These are phyloP conservation scores for Funneliformis caledonium DNA, from an alignment of 371 early-diverging fungal genomes.

Conservation along the genomic window DNA sequence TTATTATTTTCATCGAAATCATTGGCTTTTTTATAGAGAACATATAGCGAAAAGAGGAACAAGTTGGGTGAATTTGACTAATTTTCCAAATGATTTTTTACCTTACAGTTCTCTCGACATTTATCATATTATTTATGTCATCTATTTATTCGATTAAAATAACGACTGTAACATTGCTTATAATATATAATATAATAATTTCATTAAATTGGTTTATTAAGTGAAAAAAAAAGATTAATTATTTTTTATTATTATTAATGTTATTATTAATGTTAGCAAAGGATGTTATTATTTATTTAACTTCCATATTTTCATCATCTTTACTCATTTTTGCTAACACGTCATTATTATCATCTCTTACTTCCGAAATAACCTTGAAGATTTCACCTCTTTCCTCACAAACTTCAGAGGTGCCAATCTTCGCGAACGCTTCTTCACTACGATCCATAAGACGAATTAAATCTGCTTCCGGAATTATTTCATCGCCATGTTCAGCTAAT, in stretches of 20 bases:
- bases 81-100: background rate
- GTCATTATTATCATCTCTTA: conserved; percentile 32
- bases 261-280: background rate
- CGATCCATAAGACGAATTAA: conserved; percentile 73
- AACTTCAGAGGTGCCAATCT: conserved; percentile 30
- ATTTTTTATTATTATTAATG: background rate
- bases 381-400: conserved; percentile 40
- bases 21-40: background rate
- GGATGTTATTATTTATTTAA: background rate
- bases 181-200: background rate
- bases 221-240: background rate
- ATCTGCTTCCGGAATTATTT: conserved; percentile 72
- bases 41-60: background rate
- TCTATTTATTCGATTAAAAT: too few relatives aligned
- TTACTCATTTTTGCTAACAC: conserved; percentile 45
- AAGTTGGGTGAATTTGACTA: background rate
- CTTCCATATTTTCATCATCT: background rate
- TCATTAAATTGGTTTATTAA: background rate
- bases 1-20: background rate
- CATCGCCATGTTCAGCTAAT: conserved; percentile 65
- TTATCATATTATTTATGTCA: background rate
- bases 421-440: conserved; percentile 60
- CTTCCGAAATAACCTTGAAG: conserved; percentile 34
- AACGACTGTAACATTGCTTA: background rate
- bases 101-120: background rate